phyloP scores from a whole-genome alignment of 306 rosid genomes.

The Sesbania bispinosa region DNA sequence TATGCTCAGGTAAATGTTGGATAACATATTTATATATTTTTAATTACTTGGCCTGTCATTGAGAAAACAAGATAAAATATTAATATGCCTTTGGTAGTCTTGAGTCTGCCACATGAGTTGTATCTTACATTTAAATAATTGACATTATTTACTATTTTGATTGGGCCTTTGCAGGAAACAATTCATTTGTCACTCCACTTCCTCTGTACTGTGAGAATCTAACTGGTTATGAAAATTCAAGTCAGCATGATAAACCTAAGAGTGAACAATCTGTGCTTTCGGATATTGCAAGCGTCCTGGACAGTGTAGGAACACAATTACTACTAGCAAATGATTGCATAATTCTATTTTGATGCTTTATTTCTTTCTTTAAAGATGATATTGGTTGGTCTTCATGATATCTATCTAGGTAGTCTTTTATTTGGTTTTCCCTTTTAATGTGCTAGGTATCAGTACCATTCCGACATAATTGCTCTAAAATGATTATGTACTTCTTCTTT shows the following conservation, averaged over 20 bases:
- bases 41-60: neutral
- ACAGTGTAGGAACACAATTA: conserved; percentile 37
- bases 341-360: conserved; percentile 1
- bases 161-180: conserved; percentile 46
- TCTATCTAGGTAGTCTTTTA: neutral
- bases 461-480: neutral
- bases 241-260: conserved; percentile 29
- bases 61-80: neutral
- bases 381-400: neutral
- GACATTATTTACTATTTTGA: conserved; percentile 12
- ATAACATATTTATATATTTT: neutral
- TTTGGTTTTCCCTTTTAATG: neutral
- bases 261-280: conserved; percentile 46
- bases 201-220: conserved; percentile 51
- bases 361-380: neutral
- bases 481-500: neutral
- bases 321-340: neutral
- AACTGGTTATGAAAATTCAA: conserved; percentile 30
- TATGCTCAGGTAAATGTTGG: conserved; percentile 56
- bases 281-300: conserved; percentile 25
- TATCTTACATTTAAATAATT: neutral
- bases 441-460: neutral
- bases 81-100: neutral
- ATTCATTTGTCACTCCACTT: conserved; percentile 51
- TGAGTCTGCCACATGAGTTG: neutral